These are phyloP conservation scores for Clitopilus hobsonii DNA, from an alignment of 768 basidiomycete genomes.

Conservation along the genomic window DNA sequence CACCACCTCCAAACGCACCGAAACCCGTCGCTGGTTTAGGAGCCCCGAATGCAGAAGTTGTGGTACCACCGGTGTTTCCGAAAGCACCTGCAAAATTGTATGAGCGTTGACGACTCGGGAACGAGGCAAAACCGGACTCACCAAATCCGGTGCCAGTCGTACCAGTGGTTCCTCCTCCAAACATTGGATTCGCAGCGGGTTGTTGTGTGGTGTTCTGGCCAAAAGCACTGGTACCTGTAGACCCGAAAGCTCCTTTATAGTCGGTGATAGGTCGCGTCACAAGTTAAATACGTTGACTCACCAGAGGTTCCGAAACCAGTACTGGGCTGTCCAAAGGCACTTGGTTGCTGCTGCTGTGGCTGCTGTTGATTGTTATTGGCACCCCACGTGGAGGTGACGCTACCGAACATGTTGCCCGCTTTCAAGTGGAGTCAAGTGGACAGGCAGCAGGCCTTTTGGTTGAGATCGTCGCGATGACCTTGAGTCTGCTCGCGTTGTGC, in stretches of 20 bases:
- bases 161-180: constrained; percentile 51
- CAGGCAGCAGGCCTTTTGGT: constrained; percentile 8
- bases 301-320: constrained; percentile 56
- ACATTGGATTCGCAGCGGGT: constrained; percentile 74
- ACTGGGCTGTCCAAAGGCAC: constrained; percentile 73
- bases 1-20: constrained; percentile 60
- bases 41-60: constrained; percentile 54
- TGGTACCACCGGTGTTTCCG: constrained; percentile 27
- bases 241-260: constrained; percentile 44
- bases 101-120: constrained; percentile 10
- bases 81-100: constrained; percentile 38
- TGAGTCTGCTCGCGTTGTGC: constrained; percentile 10
- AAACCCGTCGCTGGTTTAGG: constrained; percentile 74
- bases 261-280: constrained; percentile 17
- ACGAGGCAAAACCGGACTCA: constrained; percentile 23
- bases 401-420: constrained; percentile 53
- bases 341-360: constrained; percentile 49
- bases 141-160: constrained; percentile 35
- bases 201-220: constrained; percentile 57
- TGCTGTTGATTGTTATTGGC: constrained; percentile 45
- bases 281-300: constrained; percentile 25
- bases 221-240: constrained; percentile 49
- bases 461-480: constrained; percentile 8
- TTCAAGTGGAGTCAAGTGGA: background rate
- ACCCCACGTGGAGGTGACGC: constrained; percentile 62